Evolutionary conservation across 2,329 filamentous ascomycete species (phyloP).

Genomic region (Nemania sp.): DNA sequence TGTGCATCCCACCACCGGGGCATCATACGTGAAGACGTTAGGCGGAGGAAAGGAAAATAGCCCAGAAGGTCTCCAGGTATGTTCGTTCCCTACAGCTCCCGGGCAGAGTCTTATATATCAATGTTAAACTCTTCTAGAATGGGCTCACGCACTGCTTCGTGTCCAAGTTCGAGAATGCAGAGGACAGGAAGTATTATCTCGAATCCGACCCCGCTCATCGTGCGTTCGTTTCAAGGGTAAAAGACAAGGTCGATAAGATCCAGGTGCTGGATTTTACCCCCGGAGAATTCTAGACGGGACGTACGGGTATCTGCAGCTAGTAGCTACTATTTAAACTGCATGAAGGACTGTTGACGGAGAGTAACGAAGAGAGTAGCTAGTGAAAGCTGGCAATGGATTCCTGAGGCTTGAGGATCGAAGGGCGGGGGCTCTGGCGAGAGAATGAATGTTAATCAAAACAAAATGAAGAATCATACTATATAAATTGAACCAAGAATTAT

Average conservation of each 20-base stretch:
- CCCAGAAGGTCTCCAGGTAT: slow-evolving; percentile 62
- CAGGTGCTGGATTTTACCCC: slow-evolving; percentile 62
- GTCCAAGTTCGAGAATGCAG: slow-evolving; percentile 62
- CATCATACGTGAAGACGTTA: slow-evolving; percentile 61
- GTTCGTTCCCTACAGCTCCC: not conserved
- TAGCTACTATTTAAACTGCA: not conserved
- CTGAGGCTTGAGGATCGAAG: too few species aligned
- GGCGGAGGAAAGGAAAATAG: slow-evolving; percentile 65
- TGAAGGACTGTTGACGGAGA: too few species aligned
- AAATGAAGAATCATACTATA: too few species aligned
- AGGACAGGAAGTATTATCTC: slow-evolving; percentile 70
- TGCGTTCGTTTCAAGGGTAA: slow-evolving; percentile 56
- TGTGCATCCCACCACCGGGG: slow-evolving; percentile 59
- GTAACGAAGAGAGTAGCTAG: too few species aligned
- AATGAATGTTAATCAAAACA: too few species aligned
- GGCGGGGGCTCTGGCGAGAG: too few species aligned
- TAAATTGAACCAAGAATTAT: too few species aligned
- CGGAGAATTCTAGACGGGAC: slow-evolving; percentile 32
- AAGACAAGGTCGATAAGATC: slow-evolving; percentile 52
- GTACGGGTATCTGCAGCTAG: not conserved
- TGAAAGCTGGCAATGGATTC: too few species aligned
- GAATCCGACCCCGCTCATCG: slow-evolving; percentile 64
- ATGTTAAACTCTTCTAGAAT: slow-evolving; percentile 45
- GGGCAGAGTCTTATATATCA: not conserved
- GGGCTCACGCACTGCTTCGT: slow-evolving; percentile 69